phyloP scores from a whole-genome alignment of 148 eudicot species.

The Rheum nobile region DNA sequence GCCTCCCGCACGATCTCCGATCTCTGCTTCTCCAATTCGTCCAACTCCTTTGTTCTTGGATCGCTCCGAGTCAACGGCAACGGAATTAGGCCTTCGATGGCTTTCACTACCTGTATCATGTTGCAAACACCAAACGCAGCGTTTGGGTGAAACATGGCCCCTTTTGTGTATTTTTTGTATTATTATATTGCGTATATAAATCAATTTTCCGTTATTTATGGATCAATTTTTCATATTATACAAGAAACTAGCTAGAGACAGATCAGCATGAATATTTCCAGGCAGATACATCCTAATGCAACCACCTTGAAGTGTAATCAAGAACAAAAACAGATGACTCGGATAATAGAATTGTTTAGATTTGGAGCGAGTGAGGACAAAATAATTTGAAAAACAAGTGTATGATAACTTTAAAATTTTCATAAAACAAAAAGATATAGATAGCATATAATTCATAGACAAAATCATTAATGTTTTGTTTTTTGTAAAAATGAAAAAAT shows the following conservation, averaged over 20 bases:
- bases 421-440: not conserved
- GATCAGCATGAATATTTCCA: not conserved
- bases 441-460: not conserved
- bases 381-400: too few species aligned
- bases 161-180: not conserved
- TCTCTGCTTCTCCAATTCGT: conserved; percentile 53
- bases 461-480: not conserved
- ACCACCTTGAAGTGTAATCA: not conserved
- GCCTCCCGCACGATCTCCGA: conserved; percentile 54
- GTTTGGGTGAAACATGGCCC: conserved; percentile 46
- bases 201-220: not conserved
- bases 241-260: not conserved
- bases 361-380: not conserved
- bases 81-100: conserved; percentile 41
- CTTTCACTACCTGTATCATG: conserved; percentile 55
- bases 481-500: not conserved
- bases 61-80: conserved; percentile 21
- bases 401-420: not conserved
- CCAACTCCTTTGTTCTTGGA: conserved; percentile 35
- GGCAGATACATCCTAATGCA: not conserved
- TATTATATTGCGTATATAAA: too few species aligned
- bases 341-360: not conserved
- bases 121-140: conserved; percentile 17
- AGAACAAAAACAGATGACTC: not conserved
- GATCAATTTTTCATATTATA: not conserved